These are phyloP conservation scores for Teratosphaeria viscida DNA, from an alignment of 2,329 filamentous ascomycete genomes.

Conservation along the genomic window DNA sequence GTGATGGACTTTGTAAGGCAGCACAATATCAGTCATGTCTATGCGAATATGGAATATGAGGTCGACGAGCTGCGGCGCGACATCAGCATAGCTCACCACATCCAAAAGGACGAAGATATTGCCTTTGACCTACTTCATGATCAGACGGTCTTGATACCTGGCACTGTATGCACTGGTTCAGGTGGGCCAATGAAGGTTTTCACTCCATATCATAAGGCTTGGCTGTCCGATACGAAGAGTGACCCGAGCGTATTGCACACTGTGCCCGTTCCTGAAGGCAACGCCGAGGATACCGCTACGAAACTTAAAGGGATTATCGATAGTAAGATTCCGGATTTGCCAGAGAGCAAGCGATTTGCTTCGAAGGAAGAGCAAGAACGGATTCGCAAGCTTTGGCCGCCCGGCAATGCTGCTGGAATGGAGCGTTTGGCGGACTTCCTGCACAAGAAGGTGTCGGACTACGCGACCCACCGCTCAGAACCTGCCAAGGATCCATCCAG, in stretches of 20 bases:
- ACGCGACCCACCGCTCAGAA: slow-evolving; percentile 33
- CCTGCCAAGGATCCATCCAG: slow-evolving; percentile 33
- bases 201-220: slow-evolving; percentile 40
- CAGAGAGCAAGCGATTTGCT: slow-evolving; percentile 32
- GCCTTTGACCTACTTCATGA: slow-evolving; percentile 38
- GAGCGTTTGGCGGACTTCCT: slow-evolving; percentile 33
- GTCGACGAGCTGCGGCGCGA: slow-evolving; percentile 68
- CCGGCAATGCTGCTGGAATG: slow-evolving; percentile 33
- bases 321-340: slow-evolving; percentile 29
- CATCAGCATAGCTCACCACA: slow-evolving; percentile 31
- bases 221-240: slow-evolving; percentile 34
- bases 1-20: slow-evolving; percentile 35
- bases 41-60: slow-evolving; percentile 66
- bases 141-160: slow-evolving; percentile 40
- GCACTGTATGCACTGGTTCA: slow-evolving; percentile 30
- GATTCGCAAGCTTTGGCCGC: slow-evolving; percentile 36
- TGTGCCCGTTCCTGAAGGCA: slow-evolving; percentile 31
- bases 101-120: slow-evolving; percentile 25
- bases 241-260: slow-evolving; percentile 35
- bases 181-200: slow-evolving; percentile 43
- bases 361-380: slow-evolving; percentile 29
- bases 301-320: slow-evolving; percentile 50
- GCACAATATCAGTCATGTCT: slow-evolving; percentile 37
- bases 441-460: slow-evolving; percentile 29
- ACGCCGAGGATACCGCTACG: slow-evolving; percentile 35